These are phyloP conservation scores for Phaeosphaeriaceae sp. DNA, from an alignment of 2,329 filamentous ascomycete genomes.

Conservation along the genomic window DNA sequence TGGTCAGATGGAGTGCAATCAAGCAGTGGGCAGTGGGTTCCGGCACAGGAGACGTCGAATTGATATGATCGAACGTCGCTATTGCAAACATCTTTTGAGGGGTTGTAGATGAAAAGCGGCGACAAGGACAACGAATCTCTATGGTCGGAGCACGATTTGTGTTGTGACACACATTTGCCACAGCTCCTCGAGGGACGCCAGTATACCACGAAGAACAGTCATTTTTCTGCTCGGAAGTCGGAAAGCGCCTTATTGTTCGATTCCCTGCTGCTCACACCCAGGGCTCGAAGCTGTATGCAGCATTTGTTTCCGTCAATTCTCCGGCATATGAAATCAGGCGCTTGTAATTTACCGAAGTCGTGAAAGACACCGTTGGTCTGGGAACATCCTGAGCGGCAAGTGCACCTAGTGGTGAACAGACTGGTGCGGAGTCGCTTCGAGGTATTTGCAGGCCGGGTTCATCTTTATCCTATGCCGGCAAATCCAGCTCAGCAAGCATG, in stretches of 20 bases:
- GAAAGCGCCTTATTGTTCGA: background rate
- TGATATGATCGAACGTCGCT: slow-evolving; percentile 48
- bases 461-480: slow-evolving; percentile 1
- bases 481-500: background rate
- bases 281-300: background rate
- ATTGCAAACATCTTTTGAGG: too few species aligned
- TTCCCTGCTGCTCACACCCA: background rate
- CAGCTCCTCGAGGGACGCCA: background rate
- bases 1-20: slow-evolving; percentile 62
- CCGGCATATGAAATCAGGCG: background rate
- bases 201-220: background rate
- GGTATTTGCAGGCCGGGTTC: background rate
- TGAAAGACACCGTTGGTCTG: background rate
- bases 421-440: background rate
- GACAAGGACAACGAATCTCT: too few species aligned
- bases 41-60: slow-evolving; percentile 74
- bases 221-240: background rate
- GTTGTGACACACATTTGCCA: background rate
- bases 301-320: too few species aligned
- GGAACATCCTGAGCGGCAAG: background rate
- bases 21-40: slow-evolving; percentile 66
- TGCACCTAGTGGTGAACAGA: background rate
- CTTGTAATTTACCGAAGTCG: background rate
- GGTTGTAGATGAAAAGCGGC: background rate
- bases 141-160: too few species aligned